Conservation (phyloP, 1,284 basidiomycete species). For the Leccinum angustisporum region DNA sequence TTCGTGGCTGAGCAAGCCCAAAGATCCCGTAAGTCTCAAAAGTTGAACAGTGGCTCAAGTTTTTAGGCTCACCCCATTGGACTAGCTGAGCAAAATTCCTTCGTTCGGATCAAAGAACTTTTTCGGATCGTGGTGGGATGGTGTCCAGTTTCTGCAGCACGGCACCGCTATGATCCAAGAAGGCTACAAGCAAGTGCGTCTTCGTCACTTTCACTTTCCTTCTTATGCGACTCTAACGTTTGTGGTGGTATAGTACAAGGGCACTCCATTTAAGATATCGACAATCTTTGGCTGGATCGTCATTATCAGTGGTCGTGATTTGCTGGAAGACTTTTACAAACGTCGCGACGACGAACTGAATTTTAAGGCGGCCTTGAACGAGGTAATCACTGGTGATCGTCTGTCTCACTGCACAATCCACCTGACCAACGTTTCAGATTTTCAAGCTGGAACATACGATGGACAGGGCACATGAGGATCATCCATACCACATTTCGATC, state of each 20-base stretch:
- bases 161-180: not conserved
- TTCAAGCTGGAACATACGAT: conserved; percentile 14
- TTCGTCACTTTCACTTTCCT: too few species aligned
- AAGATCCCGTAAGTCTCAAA: not conserved
- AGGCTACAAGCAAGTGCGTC: not conserved
- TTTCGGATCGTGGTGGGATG: not conserved
- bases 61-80: not conserved
- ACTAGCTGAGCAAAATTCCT: not conserved
- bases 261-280: conserved; percentile 41
- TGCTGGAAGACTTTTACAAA: conserved; percentile 43
- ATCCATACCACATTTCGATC: conserved; percentile 32
- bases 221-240: not conserved
- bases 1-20: not conserved
- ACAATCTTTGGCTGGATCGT: conserved; percentile 41
- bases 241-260: conserved; percentile 15
- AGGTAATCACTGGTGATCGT: conserved; percentile 4
- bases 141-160: not conserved
- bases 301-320: conserved; percentile 35
- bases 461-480: conserved; percentile 21
- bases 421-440: not conserved
- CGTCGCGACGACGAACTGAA: conserved; percentile 36
- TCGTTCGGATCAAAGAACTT: not conserved
- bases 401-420: not conserved
- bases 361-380: conserved; percentile 4
- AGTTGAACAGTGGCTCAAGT: not conserved